Conservation (phyloP, 164 flowering plant genomes). For the Macadamia integrifolia region DNA sequence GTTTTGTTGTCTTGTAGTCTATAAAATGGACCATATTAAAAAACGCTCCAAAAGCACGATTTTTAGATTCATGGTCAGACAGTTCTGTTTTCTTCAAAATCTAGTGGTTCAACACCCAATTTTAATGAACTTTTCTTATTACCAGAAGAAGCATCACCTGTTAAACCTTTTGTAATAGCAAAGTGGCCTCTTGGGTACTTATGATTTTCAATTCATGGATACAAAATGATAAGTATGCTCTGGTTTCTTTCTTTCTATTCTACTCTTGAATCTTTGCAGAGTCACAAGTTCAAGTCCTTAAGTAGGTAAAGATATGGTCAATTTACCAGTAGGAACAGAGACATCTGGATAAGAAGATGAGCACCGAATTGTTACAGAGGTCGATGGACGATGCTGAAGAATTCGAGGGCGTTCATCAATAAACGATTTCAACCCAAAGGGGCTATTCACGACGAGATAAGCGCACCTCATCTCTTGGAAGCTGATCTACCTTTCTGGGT, state of each 20-base stretch:
- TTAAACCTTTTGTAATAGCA: no score
- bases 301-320: background rate
- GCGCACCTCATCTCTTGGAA: constrained; percentile 15
- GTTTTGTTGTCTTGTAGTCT: background rate
- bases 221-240: background rate
- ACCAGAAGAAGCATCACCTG: background rate
- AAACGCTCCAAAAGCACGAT: background rate
- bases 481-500: background rate
- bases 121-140: background rate
- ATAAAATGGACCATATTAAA: background rate
- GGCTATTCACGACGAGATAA: constrained; percentile 5
- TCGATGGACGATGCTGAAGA: background rate
- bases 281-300: background rate
- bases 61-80: background rate
- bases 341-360: constrained; percentile 27
- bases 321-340: constrained; percentile 25
- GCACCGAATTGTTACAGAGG: constrained; percentile 19
- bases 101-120: background rate
- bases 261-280: background rate
- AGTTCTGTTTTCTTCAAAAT: background rate
- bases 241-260: background rate
- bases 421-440: background rate
- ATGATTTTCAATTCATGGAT: background rate
- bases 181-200: background rate
- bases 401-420: constrained; percentile 1